Evolutionary conservation across 495 filamentous ascomycete genomes (phyloP).

Genomic region (Acidomyces sp.): DNA sequence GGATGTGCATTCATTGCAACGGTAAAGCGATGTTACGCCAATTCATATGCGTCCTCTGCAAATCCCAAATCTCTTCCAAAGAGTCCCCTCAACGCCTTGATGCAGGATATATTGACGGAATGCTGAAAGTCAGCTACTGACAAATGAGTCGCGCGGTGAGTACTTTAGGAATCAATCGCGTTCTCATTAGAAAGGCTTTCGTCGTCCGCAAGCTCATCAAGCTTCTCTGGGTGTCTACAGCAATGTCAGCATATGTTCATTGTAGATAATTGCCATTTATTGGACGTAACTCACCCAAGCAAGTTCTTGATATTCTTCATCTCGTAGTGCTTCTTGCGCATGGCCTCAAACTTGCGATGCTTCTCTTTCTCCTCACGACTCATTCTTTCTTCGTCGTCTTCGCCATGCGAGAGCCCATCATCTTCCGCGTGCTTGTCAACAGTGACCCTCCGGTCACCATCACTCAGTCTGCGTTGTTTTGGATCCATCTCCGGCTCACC

Average conservation of each 20-base stretch:
- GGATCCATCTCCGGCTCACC: slow-evolving; percentile 66
- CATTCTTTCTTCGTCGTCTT: slow-evolving; percentile 45
- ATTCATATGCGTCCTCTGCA: too few species aligned
- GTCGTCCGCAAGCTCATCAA: slow-evolving; percentile 26
- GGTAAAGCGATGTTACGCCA: too few species aligned
- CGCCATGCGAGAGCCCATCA: slow-evolving; percentile 34
- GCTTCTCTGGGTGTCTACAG: slow-evolving; percentile 25
- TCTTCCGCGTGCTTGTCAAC: slow-evolving; percentile 47
- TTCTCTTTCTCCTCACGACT: slow-evolving; percentile 73
- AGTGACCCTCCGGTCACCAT: slow-evolving; percentile 58
- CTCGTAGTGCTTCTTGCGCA: slow-evolving; percentile 93
- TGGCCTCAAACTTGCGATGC: slow-evolving; percentile 77
- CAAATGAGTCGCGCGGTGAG: too few species aligned
- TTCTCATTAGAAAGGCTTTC: too few species aligned
- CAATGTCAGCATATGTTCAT: slow-evolving; percentile 5
- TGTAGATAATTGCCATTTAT: too few species aligned
- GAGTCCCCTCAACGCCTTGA: too few species aligned
- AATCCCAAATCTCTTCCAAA: too few species aligned
- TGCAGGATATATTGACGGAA: too few species aligned
- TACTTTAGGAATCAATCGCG: too few species aligned
- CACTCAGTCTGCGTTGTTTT: slow-evolving; percentile 35
- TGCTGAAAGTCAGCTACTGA: too few species aligned
- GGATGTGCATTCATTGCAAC: too few species aligned
- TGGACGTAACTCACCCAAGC: slow-evolving; percentile 48
- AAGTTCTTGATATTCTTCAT: slow-evolving; percentile 90